Percentiles rank a stretch among this genome's conserved stretches.
Evolutionary conservation across 2,329 filamentous ascomycete species (phyloP).

Genomic region (Penicillium sp.): DNA sequence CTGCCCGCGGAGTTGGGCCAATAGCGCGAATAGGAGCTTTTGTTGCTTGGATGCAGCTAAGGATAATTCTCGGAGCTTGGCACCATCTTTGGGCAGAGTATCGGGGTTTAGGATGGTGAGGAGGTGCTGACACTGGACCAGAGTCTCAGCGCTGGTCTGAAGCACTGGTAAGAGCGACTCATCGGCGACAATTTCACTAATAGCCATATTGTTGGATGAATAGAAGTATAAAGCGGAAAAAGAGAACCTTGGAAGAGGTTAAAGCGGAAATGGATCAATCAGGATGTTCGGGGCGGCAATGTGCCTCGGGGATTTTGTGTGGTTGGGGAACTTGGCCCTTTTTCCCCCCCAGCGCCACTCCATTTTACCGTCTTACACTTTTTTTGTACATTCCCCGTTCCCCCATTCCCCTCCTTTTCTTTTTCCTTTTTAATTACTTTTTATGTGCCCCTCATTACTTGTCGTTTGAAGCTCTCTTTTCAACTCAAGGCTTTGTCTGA

Average conservation of each 20-base stretch:
- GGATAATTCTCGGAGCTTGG: slow-evolving; percentile 50
- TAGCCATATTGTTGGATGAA: slow-evolving; percentile 46
- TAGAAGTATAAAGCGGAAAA: slow-evolving; percentile 12
- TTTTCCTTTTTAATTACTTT: neutral
- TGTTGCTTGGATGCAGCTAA: slow-evolving; percentile 70
- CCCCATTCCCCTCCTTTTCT: slow-evolving; percentile 7
- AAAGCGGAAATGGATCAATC: slow-evolving; percentile 17
- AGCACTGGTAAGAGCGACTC: slow-evolving; percentile 66
- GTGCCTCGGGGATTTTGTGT: slow-evolving; percentile 16
- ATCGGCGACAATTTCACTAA: slow-evolving; percentile 61
- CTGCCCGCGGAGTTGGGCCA: slow-evolving; percentile 75
- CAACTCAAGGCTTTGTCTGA: neutral
- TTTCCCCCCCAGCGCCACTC: neutral
- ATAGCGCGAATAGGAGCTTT: slow-evolving; percentile 73
- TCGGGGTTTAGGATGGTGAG: slow-evolving; percentile 57
- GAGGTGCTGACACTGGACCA: slow-evolving; percentile 65
- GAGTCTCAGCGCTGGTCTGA: slow-evolving; percentile 68
- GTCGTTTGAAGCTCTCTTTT: neutral
- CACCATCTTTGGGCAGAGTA: slow-evolving; percentile 40
- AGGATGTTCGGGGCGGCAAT: slow-evolving; percentile 14
- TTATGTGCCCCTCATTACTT: slow-evolving; percentile 4
- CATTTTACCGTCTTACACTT: neutral
- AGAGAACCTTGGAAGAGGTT: slow-evolving; percentile 7
- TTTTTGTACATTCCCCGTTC: neutral
- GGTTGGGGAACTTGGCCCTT: slow-evolving; percentile 16